A percentile compares a stretch with the other conserved stretches of the same genome.
phyloP scores from a whole-genome alignment of 2,329 filamentous ascomycete species.

The Fusarium succisae region DNA sequence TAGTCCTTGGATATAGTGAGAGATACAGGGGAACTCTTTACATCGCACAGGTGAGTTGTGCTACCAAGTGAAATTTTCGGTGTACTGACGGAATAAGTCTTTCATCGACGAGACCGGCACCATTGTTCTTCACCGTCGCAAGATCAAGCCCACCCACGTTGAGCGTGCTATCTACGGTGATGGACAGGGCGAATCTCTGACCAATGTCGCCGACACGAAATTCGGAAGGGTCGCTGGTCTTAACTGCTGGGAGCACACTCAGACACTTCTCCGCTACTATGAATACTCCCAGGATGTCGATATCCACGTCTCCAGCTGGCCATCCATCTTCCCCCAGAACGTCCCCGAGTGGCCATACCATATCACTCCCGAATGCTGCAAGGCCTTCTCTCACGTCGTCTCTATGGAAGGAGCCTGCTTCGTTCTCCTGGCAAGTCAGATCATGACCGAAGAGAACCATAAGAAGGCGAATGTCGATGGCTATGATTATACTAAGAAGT shows the following conservation, averaged over 20 bases:
- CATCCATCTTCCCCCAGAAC: constrained; percentile 33
- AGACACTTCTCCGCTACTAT: constrained; percentile 59
- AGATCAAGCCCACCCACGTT: constrained; percentile 63
- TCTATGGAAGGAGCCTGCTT: constrained; percentile 65
- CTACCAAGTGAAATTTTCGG: accelerated
- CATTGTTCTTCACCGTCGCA: constrained; percentile 53
- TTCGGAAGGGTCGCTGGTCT: constrained; percentile 54
- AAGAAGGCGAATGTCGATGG: constrained; percentile 40
- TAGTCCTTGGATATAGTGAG: constrained; percentile 56
- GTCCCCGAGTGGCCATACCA: constrained; percentile 36
- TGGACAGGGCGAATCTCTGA: constrained; percentile 50
- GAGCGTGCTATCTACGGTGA: constrained; percentile 61
- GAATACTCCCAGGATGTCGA: constrained; percentile 54
- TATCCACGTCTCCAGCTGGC: constrained; percentile 61
- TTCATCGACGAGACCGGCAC: constrained; percentile 54
- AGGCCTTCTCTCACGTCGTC: constrained; percentile 58
- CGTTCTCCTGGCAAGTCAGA: constrained; percentile 61
- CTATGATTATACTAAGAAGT: constrained; percentile 42
- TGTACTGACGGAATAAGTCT: constrained; percentile 36
- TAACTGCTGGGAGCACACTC: constrained; percentile 60
- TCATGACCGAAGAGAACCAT: constrained; percentile 54
- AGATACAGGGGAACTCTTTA: constrained; percentile 50
- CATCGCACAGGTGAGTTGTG: constrained; percentile 46
- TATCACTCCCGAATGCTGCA: constrained; percentile 36
- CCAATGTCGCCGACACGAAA: constrained; percentile 49